Evolutionary conservation across 2,329 filamentous ascomycete species (phyloP).

Genomic region (Sarocladium oryzae): DNA sequence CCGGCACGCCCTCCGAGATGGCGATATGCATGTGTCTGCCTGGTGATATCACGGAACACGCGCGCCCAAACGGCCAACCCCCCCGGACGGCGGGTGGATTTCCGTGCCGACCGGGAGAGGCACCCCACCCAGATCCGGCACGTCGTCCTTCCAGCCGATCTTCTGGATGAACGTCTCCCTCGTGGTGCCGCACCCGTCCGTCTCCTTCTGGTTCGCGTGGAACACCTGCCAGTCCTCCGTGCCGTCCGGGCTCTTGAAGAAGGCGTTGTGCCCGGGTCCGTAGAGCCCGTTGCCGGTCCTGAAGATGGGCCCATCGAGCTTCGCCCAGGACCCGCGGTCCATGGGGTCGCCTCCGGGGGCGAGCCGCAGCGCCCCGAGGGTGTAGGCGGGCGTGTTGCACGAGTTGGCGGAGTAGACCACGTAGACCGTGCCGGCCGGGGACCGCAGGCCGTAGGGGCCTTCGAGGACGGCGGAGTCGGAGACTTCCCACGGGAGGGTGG

Average conservation of each 20-base stretch:
- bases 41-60: too few species aligned
- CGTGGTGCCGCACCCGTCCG: slow-evolving; percentile 9
- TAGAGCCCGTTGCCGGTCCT: slow-evolving; percentile 14
- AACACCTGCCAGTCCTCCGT: slow-evolving; percentile 16
- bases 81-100: slow-evolving; percentile 4
- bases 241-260: slow-evolving; percentile 18
- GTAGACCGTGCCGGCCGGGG: slow-evolving; percentile 13
- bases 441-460: slow-evolving; percentile 13
- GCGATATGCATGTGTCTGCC: too few species aligned
- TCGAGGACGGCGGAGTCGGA: slow-evolving; percentile 14
- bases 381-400: slow-evolving; percentile 15
- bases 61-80: too few species aligned
- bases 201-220: slow-evolving; percentile 13
- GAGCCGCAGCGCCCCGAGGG: slow-evolving; percentile 14
- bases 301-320: slow-evolving; percentile 13
- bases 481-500: slow-evolving; percentile 14
- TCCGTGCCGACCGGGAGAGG: slow-evolving; percentile 5
- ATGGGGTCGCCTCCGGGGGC: slow-evolving; percentile 11
- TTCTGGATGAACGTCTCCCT: slow-evolving; percentile 15
- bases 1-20: too few species aligned
- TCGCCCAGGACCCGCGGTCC: slow-evolving; percentile 12
- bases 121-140: slow-evolving; percentile 5
- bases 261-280: slow-evolving; percentile 16
- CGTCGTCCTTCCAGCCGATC: slow-evolving; percentile 12
- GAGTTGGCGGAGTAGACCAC: slow-evolving; percentile 16